A percentile compares a stretch with the other conserved stretches of the same genome.
Evolutionary conservation across 2,329 filamentous ascomycete species (phyloP).

Genomic region (Cordyceps farinosa): DNA sequence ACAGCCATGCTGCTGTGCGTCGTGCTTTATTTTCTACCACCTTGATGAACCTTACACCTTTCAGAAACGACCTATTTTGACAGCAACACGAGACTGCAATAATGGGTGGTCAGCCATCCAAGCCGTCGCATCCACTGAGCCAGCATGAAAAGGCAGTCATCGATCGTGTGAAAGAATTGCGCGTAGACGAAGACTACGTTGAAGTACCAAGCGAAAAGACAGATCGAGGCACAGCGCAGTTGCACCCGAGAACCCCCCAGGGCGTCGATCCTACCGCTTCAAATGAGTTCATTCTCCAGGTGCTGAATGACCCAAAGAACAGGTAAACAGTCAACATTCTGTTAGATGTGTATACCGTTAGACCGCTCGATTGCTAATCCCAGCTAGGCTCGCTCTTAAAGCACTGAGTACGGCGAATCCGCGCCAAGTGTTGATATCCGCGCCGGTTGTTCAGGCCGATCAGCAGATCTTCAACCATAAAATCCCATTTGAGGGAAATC

Average conservation of each 20-base stretch:
- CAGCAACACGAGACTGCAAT: neutral
- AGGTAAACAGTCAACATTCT: conserved; percentile 40
- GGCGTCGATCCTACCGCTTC: conserved; percentile 33
- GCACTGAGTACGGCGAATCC: conserved; percentile 68
- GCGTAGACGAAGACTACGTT: neutral
- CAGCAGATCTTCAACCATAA: conserved; percentile 79
- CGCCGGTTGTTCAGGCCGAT: conserved; percentile 60
- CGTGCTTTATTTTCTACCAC: too few relatives aligned
- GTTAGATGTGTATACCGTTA: neutral
- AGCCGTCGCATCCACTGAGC: neutral
- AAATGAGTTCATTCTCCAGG: neutral
- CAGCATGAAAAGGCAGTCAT: conserved; percentile 6
- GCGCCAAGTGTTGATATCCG: conserved; percentile 61
- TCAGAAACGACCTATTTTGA: neutral
- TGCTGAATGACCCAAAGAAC: conserved; percentile 61
- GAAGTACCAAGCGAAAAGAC: neutral
- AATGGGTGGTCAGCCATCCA: conserved; percentile 5
- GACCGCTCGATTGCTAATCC: neutral
- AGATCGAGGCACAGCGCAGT: conserved; percentile 9
- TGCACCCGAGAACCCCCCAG: conserved; percentile 32
- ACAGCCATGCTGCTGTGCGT: neutral
- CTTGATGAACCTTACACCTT: neutral
- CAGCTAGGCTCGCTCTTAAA: conserved; percentile 64
- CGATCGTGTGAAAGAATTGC: neutral
- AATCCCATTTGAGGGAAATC: conserved; percentile 76